These are phyloP conservation scores for Metschnikowia borealis DNA, from an alignment of 805 yeast species.

Conservation along the genomic window DNA sequence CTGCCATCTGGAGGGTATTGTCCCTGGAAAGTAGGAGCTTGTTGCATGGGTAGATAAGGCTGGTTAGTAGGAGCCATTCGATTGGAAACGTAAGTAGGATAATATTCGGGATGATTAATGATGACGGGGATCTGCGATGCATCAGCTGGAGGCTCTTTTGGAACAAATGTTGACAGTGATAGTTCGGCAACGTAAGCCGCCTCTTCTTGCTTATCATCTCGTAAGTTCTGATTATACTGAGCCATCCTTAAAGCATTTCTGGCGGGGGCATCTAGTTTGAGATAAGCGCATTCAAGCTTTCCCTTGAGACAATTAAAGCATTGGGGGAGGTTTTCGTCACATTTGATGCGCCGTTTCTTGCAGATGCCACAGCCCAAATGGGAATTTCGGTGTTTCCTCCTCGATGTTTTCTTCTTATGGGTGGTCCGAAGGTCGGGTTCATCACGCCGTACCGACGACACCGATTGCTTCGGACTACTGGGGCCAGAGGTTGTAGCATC, in stretches of 20 bases:
- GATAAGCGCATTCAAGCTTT: constrained; percentile 46
- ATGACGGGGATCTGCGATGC: neutral
- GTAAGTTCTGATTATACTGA: constrained; percentile 39
- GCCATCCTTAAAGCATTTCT: constrained; percentile 48
- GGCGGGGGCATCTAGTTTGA: constrained; percentile 45
- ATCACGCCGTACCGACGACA: constrained; percentile 13
- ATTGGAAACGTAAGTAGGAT: constrained; percentile 2
- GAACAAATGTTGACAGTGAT: neutral
- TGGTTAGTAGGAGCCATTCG: neutral
- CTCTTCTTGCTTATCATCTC: constrained; percentile 21
- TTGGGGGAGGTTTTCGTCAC: constrained; percentile 60
- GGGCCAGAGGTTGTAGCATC: constrained; percentile 1
- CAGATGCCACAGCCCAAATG: constrained; percentile 74
- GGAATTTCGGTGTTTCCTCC: constrained; percentile 64
- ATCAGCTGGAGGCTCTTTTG: neutral
- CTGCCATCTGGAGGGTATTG: neutral
- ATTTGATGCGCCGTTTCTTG: constrained; percentile 57
- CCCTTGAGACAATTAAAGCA: constrained; percentile 54
- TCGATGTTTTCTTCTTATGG: constrained; percentile 38
- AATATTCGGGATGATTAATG: constrained; percentile 1
- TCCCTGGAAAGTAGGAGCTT: neutral
- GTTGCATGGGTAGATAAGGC: neutral
- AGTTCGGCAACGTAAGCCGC: neutral
- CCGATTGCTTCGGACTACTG: neutral
- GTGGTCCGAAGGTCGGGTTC: constrained; percentile 3